A percentile compares a stretch with the other conserved stretches of the same genome.
Conservation (phyloP, 495 filamentous ascomycete genomes). For the Lasiosphaeriaceae sp. region DNA sequence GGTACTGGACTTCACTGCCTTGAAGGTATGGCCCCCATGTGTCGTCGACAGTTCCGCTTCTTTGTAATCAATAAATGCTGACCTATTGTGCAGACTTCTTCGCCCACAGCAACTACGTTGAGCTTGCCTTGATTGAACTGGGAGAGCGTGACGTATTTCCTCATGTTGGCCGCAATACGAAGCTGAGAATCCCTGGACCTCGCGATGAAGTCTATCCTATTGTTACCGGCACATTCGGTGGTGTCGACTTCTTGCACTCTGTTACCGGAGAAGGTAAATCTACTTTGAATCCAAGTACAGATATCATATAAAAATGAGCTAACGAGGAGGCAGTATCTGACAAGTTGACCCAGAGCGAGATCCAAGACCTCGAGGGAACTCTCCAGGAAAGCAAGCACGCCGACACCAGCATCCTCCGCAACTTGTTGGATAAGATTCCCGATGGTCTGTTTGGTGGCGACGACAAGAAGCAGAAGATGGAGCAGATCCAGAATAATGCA, state of each 20-base stretch:
- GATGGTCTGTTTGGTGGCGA: constrained; percentile 67
- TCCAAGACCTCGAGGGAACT: constrained; percentile 74
- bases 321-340: constrained; percentile 55
- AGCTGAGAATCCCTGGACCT: constrained; percentile 61
- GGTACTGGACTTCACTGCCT: constrained; percentile 86
- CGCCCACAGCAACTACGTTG: constrained; percentile 86
- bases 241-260: constrained; percentile 80
- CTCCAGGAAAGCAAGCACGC: constrained; percentile 55
- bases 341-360: constrained; percentile 81
- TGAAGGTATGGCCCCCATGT: constrained; percentile 49
- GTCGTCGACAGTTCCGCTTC: not conserved
- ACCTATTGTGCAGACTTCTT: constrained; percentile 58
- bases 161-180: constrained; percentile 71
- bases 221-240: constrained; percentile 88
- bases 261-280: constrained; percentile 69
- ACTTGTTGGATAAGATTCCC: constrained; percentile 74
- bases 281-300: not conserved
- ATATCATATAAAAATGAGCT: constrained; percentile 10
- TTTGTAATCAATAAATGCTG: not conserved
- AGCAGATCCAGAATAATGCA: constrained; percentile 64
- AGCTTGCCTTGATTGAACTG: constrained; percentile 79
- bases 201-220: constrained; percentile 65
- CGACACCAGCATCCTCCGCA: constrained; percentile 64
- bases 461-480: constrained; percentile 62
- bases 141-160: constrained; percentile 78